phyloP scores from a whole-genome alignment of 208 protist genomes.

The Novymonas esmeraldas region DNA sequence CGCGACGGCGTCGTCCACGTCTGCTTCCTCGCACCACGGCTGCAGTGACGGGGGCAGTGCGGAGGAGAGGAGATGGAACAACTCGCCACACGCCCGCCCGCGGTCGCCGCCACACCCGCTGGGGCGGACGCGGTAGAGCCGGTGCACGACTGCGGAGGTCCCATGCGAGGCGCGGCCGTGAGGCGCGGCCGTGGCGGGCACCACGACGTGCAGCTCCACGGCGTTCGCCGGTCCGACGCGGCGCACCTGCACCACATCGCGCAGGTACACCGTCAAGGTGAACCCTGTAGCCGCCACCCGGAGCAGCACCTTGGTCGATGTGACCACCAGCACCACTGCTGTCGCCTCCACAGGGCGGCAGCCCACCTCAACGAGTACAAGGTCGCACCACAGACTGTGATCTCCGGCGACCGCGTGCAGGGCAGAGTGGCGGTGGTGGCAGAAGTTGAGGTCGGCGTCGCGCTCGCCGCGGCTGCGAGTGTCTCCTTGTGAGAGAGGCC shows the following conservation, averaged over 20 bases:
- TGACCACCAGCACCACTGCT: constrained; percentile 44
- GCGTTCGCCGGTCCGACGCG: constrained; percentile 14
- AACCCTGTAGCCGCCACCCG: constrained; percentile 57
- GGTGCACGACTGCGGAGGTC: neutral
- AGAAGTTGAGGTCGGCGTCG: constrained; percentile 1
- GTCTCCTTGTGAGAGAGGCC: constrained; percentile 1
- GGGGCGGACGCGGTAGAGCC: constrained; percentile 19
- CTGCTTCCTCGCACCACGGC: constrained; percentile 1
- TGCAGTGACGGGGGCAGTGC: neutral
- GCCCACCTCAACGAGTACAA: constrained; percentile 46
- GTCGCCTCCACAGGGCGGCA: constrained; percentile 49
- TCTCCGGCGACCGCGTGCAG: neutral
- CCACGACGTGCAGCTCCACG: constrained; percentile 38
- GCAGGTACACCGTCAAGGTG: constrained; percentile 42
- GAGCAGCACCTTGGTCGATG: constrained; percentile 38
- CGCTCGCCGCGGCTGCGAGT: constrained; percentile 14
- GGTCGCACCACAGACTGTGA: constrained; percentile 50
- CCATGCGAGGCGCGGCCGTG: neutral
- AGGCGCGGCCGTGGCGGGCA: neutral
- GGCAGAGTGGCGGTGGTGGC: neutral
- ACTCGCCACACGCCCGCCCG: neutral
- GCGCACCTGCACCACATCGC: constrained; percentile 30
- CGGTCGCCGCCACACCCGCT: neutral
- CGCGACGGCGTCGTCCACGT: constrained; percentile 8
- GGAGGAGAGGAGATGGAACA: neutral